Evolutionary conservation across 441 rosid species (phyloP).

Genomic region (Jatropha podagrica): DNA sequence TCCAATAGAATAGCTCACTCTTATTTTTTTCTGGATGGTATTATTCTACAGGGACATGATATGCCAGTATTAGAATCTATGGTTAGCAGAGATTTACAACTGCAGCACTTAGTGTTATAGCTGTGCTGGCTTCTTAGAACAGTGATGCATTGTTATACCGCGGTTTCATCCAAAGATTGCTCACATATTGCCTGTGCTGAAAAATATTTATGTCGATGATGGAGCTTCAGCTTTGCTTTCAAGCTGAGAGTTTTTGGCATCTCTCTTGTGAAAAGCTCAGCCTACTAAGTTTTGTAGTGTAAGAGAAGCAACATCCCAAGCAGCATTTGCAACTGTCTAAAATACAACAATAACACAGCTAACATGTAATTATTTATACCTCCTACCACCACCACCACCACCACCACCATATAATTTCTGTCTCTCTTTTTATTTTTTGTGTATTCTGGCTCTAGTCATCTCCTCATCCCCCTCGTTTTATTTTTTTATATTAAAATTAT

Average conservation of each 20-base stretch:
- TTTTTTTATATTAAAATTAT: background rate
- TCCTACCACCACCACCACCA: no score
- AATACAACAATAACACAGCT: slow-evolving; percentile 28
- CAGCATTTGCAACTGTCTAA: slow-evolving; percentile 24
- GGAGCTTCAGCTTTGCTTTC: slow-evolving; percentile 16
- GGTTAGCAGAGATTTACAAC: slow-evolving; percentile 21
- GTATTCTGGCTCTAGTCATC: background rate
- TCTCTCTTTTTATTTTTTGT: background rate
- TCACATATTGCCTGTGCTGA: slow-evolving; percentile 9
- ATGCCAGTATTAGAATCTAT: slow-evolving; percentile 1
- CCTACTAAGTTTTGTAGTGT: slow-evolving; percentile 46
- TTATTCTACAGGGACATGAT: slow-evolving; percentile 27
- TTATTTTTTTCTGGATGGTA: slow-evolving; percentile 9
- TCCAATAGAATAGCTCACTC: background rate
- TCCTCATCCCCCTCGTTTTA: background rate
- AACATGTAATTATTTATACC: slow-evolving; percentile 47
- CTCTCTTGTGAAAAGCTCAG: slow-evolving; percentile 21
- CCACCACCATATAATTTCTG: slow-evolving; percentile 13
- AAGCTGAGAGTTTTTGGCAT: slow-evolving; percentile 29
- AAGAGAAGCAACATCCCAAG: slow-evolving; percentile 22
- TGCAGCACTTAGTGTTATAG: background rate
- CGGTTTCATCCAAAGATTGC: background rate
- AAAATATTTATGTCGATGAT: background rate
- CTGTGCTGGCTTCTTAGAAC: no score
- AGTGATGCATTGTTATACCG: slow-evolving; percentile 10